phyloP scores from a whole-genome alignment of 257 asterid genomes.

The Lantana camara region DNA sequence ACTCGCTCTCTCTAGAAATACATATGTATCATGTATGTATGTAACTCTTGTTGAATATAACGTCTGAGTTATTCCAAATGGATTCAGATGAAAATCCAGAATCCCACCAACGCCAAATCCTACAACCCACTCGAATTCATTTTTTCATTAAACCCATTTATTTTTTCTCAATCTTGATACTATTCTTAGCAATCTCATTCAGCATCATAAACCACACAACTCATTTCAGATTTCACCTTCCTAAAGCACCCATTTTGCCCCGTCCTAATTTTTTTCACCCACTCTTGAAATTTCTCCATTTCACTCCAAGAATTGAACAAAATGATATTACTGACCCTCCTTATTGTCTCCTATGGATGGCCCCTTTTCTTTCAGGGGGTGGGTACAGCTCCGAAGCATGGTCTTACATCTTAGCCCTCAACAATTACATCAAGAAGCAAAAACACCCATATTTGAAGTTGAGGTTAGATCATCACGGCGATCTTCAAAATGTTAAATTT shows the following conservation, averaged over 20 bases:
- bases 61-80: slow-evolving; percentile 29
- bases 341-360: slow-evolving; percentile 87
- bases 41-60: background rate
- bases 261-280: slow-evolving; percentile 25
- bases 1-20: slow-evolving; percentile 6
- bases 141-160: slow-evolving; percentile 40
- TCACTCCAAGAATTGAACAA: background rate
- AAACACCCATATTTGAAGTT: slow-evolving; percentile 49
- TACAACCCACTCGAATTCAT: slow-evolving; percentile 24
- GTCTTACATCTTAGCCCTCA: slow-evolving; percentile 77
- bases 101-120: slow-evolving; percentile 29
- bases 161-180: slow-evolving; percentile 43
- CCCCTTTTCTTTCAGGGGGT: slow-evolving; percentile 92
- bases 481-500: slow-evolving; percentile 57
- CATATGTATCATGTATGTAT: background rate
- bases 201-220: slow-evolving; percentile 20
- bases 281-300: slow-evolving; percentile 27
- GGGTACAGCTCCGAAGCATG: slow-evolving; percentile 96
- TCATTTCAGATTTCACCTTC: slow-evolving; percentile 28
- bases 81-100: slow-evolving; percentile 43
- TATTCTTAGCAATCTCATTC: slow-evolving; percentile 53
- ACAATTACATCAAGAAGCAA: slow-evolving; percentile 38
- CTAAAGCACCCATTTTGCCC: slow-evolving; percentile 36
- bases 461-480: slow-evolving; percentile 78
- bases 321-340: slow-evolving; percentile 36